Evolutionary conservation across 1,139 yeast species (phyloP).

Genomic region (Yamadazyma trypodendri): DNA sequence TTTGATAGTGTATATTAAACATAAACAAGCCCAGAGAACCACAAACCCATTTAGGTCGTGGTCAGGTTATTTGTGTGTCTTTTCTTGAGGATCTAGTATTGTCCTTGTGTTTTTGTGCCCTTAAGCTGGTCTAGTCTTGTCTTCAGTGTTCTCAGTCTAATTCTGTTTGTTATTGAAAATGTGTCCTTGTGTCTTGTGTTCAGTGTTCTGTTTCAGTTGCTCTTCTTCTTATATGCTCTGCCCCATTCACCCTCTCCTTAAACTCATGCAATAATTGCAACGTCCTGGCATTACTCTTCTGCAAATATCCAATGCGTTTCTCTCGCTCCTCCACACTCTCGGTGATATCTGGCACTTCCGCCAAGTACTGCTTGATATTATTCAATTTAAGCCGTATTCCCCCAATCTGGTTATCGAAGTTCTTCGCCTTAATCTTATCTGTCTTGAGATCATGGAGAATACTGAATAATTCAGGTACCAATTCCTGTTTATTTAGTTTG

Average conservation of each 20-base stretch:
- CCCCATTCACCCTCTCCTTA: conserved; percentile 17
- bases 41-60: no score
- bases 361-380: conserved; percentile 30
- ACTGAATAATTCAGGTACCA: conserved; percentile 40
- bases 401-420: conserved; percentile 46
- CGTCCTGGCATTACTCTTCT: conserved; percentile 26
- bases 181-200: no score
- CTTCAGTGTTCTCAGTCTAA: no score
- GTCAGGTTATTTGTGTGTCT: no score
- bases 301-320: conserved; percentile 25
- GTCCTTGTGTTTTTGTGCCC: no score
- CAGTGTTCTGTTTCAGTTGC: no score
- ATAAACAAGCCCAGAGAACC: no score
- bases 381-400: conserved; percentile 38
- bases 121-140: no score
- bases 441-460: conserved; percentile 35
- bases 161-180: no score
- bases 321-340: conserved; percentile 33
- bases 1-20: no score
- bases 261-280: conserved; percentile 23
- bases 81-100: no score
- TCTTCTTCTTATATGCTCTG: no score
- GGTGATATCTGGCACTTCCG: conserved; percentile 39
- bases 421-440: conserved; percentile 41
- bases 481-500: conserved; percentile 30